Evolutionary conservation across 768 basidiomycete genomes (phyloP).

Genomic region (Cantharellus anzutake): DNA sequence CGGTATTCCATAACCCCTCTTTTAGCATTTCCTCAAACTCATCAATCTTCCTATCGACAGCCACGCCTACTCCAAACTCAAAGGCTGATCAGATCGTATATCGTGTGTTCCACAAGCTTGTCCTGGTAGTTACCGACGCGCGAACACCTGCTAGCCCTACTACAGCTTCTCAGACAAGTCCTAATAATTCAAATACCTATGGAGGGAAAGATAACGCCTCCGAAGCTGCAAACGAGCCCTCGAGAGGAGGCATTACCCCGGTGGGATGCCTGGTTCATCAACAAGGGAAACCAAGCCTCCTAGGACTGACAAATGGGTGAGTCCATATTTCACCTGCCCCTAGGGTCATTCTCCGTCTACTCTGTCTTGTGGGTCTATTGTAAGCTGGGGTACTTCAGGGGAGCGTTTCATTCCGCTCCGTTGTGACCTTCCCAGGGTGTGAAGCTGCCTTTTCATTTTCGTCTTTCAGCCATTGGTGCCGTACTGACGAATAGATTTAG

Average conservation of each 20-base stretch:
- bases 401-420: neutral
- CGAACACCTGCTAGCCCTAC: conserved; percentile 33
- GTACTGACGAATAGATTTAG: conserved; percentile 18
- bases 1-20: neutral
- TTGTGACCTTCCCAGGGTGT: neutral
- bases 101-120: conserved; percentile 67
- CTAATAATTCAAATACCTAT: neutral
- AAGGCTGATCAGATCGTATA: conserved; percentile 79
- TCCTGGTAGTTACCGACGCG: conserved; percentile 53
- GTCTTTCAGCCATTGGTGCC: neutral
- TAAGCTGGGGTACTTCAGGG: too few relatives aligned
- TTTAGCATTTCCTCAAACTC: neutral
- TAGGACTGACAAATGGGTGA: conserved; percentile 68
- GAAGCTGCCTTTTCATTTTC: neutral
- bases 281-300: conserved; percentile 10
- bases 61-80: neutral
- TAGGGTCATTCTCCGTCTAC: neutral
- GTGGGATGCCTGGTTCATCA: neutral
- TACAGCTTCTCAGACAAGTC: neutral
- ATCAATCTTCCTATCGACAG: neutral
- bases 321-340: conserved; percentile 12
- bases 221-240: neutral
- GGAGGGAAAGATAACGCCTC: neutral
- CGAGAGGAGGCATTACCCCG: neutral
- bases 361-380: too few relatives aligned